Conservation (phyloP, 108 stramenopile species). For the Thalassiosira profunda region DNA sequence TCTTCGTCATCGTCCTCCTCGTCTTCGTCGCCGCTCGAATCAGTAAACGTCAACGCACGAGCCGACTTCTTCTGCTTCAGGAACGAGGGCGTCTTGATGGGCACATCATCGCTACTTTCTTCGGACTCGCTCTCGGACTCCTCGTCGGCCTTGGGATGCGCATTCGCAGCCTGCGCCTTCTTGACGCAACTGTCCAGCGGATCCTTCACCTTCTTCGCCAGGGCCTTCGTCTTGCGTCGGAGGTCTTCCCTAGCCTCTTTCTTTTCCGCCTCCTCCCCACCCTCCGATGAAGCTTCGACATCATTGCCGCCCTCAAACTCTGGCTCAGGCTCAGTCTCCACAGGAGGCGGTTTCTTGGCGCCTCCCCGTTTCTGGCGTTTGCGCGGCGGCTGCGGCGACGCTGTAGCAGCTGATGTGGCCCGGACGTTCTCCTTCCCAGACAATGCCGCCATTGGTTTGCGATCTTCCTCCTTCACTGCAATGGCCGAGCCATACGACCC, state of each 20-base stretch:
- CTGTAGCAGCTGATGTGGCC: not conserved
- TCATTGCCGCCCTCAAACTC: constrained; percentile 28
- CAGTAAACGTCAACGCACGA: constrained; percentile 12
- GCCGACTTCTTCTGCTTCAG: constrained; percentile 23
- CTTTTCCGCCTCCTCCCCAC: not conserved
- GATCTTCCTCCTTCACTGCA: not conserved
- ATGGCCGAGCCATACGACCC: constrained; percentile 30
- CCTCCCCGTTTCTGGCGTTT: not conserved
- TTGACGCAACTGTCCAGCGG: constrained; percentile 25
- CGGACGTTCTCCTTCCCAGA: constrained; percentile 14
- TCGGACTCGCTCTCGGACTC: constrained; percentile 5
- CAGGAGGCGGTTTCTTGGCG: constrained; percentile 2
- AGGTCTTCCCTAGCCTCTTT: constrained; percentile 13
- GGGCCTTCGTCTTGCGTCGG: constrained; percentile 9
- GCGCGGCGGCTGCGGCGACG: not conserved
- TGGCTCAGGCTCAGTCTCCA: not conserved
- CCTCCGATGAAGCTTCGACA: constrained; percentile 22
- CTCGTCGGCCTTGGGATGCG: not conserved
- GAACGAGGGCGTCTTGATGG: not conserved
- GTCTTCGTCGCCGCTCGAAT: constrained; percentile 17
- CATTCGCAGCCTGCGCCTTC: constrained; percentile 24
- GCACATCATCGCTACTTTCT: not conserved
- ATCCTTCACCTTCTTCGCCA: constrained; percentile 39
- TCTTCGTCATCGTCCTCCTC: constrained; percentile 20
- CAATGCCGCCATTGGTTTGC: not conserved